Evolutionary conservation across 345 rosid species (phyloP).

Genomic region (Arabidopsis suecica): DNA sequence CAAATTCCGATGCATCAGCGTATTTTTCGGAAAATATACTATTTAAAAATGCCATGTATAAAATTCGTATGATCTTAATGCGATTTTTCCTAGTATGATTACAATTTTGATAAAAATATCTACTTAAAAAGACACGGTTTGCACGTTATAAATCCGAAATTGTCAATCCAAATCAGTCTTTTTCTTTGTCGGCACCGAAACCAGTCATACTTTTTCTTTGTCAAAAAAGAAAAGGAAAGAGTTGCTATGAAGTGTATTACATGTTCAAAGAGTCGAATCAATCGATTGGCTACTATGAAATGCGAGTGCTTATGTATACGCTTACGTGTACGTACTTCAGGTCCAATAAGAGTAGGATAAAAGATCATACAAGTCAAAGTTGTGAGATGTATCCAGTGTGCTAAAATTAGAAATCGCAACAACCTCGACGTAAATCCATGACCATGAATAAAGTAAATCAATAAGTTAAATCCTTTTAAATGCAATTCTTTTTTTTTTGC

Average conservation of each 20-base stretch:
- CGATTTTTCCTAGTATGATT: neutral
- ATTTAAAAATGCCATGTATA: neutral
- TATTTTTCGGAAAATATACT: slow-evolving; percentile 17
- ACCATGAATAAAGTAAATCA: neutral
- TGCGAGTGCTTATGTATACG: slow-evolving; percentile 25
- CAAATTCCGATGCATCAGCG: slow-evolving; percentile 28
- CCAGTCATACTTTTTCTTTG: neutral
- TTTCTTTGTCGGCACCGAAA: too few species aligned
- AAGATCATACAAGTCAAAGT: slow-evolving; percentile 38
- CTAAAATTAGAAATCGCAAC: slow-evolving; percentile 17
- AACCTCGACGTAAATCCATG: slow-evolving; percentile 16
- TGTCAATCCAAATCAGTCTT: neutral
- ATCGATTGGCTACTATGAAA: slow-evolving; percentile 13
- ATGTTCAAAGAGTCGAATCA: slow-evolving; percentile 11
- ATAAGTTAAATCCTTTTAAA: neutral
- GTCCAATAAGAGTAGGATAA: slow-evolving; percentile 21
- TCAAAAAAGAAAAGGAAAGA: neutral
- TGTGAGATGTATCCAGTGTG: slow-evolving; percentile 24
- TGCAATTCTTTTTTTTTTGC: neutral
- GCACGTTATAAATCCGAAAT: neutral
- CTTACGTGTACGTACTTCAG: slow-evolving; percentile 26
- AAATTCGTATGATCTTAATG: neutral
- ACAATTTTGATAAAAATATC: neutral
- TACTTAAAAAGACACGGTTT: neutral
- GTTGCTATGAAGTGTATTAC: slow-evolving; percentile 18